Conservation (phyloP, 257 asterid species). For the Agastache rugosa region DNA sequence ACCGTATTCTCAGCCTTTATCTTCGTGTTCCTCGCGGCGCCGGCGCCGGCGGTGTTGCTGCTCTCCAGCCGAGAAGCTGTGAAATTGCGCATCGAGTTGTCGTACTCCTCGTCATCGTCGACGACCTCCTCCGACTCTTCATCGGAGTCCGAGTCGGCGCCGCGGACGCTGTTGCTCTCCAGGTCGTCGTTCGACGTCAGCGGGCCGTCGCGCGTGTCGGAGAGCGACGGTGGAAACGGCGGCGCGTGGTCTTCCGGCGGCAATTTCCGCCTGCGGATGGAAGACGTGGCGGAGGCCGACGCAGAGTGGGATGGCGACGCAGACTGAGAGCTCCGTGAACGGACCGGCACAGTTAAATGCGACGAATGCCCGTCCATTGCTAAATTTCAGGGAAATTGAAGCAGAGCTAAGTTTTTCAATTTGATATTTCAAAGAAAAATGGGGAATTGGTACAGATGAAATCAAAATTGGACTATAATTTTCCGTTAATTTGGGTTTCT, state of each 20-base stretch:
- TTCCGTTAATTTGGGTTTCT: not conserved
- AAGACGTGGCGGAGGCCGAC: slow-evolving; percentile 95
- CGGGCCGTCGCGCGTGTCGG: slow-evolving; percentile 93
- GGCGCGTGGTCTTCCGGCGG: slow-evolving; percentile 85
- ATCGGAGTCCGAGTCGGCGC: slow-evolving; percentile 89
- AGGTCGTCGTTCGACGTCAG: slow-evolving; percentile 93
- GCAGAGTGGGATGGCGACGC: slow-evolving; percentile 99
- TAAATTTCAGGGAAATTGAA: slow-evolving; percentile 2
- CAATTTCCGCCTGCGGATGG: slow-evolving; percentile 84
- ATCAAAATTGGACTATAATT: slow-evolving; percentile 8
- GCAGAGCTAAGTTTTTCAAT: not conserved
- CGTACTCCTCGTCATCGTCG: slow-evolving; percentile 84
- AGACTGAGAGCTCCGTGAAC: slow-evolving; percentile 94
- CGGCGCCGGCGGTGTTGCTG: slow-evolving; percentile 38
- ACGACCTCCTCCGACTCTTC: slow-evolving; percentile 92
- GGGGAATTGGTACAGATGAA: not conserved
- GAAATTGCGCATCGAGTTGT: slow-evolving; percentile 85
- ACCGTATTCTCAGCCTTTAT: slow-evolving; percentile 73
- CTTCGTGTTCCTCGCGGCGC: slow-evolving; percentile 66
- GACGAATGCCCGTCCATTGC: slow-evolving; percentile 50
- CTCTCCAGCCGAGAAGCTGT: slow-evolving; percentile 85
- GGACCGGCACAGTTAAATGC: slow-evolving; percentile 79
- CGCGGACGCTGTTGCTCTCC: slow-evolving; percentile 96
- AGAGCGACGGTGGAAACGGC: slow-evolving; percentile 81
- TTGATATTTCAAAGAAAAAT: no score